Evolutionary conservation across 306 rosid genomes (phyloP), one percentile per base, ranked within the genome.

Genomic region (Hippophae tibetana): DNA sequence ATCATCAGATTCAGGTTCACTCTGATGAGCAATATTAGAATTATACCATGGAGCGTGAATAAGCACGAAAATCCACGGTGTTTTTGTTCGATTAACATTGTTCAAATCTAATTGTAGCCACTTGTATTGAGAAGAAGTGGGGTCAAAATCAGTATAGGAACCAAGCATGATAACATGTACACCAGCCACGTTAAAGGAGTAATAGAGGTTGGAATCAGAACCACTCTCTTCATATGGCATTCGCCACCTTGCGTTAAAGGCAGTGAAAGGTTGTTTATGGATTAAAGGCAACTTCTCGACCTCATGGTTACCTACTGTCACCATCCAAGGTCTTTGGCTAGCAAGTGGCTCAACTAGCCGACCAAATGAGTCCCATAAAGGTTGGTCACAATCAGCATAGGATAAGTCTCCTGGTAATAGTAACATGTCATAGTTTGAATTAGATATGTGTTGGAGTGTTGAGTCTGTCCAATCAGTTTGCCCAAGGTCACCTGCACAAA

Each of bases 291-390:
- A 58, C 61, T 23, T 75, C 76, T 92, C 96, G 1, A 82, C 2
- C 52, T 88, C 99, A 23, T 92, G 96, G 80, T 92, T 85, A 8
- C 96, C 96, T 44, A 69, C 67, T 0, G 98, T 92, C 11, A 92
- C 95, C 99, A 92, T 88, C 99, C 99, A 92, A 1, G 99, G 99
- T 61, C 95, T 76, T 50, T 78, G 76, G 70, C 96, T 78, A 0
- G 98, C 92, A 42, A 78, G 64, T 42, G 96, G 89, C 71, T 78
- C 89, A 0, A 85, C 95, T 3, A 92, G 74, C 10, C 89, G 77
- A 11, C 95, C 98, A 11, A 76, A 87, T 0, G 82, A 79, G 66
- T 92, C 98, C 98, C 98, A 88, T 11, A 7, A 42, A 2, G 42
- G 0, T 66, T 92, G 99, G 2, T 8, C 0, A 0, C 1, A 0